Percentiles rank a stretch among this genome's conserved stretches.
Conservation (phyloP, 495 filamentous ascomycete species). For the Xylaria flabelliformis region DNA sequence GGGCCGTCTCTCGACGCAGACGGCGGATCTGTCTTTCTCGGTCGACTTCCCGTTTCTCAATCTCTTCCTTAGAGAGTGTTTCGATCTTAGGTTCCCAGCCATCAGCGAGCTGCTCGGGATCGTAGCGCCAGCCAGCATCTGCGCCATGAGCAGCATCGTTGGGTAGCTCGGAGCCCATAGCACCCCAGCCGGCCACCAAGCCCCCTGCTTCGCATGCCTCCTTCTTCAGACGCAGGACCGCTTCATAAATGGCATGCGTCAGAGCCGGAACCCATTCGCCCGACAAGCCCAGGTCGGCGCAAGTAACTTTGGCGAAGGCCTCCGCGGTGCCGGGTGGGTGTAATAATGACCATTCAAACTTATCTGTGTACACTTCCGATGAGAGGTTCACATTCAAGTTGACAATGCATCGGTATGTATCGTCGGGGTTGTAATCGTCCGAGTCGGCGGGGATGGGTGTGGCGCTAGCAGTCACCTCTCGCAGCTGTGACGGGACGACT, state of each 20-base stretch:
- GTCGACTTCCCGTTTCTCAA: conserved; percentile 96
- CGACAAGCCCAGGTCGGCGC: conserved; percentile 84
- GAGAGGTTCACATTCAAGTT: conserved; percentile 90
- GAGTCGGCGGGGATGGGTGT: conserved; percentile 55
- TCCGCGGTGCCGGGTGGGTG: conserved; percentile 92
- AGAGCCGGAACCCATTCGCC: conserved; percentile 96
- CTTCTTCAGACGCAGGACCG: conserved; percentile 90
- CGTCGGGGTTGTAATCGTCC: conserved; percentile 79
- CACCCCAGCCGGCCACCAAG: conserved; percentile 71
- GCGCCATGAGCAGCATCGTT: conserved; percentile 81
- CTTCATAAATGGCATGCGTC: conserved; percentile 96
- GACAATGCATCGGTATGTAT: conserved; percentile 90
- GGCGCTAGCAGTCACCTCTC: conserved; percentile 59
- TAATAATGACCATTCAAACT: conserved; percentile 97
- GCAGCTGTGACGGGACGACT: conserved; percentile 30
- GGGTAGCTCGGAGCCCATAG: conserved; percentile 78
- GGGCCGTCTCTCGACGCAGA: conserved; percentile 85
- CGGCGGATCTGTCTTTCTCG: conserved; percentile 88
- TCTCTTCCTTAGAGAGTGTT: conserved; percentile 89
- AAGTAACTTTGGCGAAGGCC: conserved; percentile 88
- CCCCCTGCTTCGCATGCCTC: conserved; percentile 92
- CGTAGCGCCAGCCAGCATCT: conserved; percentile 93
- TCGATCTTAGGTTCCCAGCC: conserved; percentile 97
- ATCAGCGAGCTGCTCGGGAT: conserved; percentile 84
- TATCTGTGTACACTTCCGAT: conserved; percentile 93